phyloP scores from a whole-genome alignment of 371 early-diverging fungal genomes.

The Sanchytrium tribonematis region DNA sequence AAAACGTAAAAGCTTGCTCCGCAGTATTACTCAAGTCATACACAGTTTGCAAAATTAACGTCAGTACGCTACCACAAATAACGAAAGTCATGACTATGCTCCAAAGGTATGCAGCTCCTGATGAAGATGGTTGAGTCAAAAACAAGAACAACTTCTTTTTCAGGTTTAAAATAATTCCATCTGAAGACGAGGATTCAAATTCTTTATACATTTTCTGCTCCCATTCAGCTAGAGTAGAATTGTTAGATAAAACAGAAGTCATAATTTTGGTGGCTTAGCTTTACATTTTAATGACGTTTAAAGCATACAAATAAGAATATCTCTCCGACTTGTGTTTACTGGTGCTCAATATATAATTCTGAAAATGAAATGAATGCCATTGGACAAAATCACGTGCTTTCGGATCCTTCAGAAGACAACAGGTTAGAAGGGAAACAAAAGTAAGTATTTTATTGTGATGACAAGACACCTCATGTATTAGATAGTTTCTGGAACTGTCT shows the following conservation, averaged over 20 bases:
- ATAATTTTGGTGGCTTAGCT: not conserved
- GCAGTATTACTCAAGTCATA: not conserved
- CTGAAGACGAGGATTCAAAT: not conserved
- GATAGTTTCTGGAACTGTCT: too few species aligned
- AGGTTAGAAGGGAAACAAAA: too few species aligned
- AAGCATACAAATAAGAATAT: too few species aligned
- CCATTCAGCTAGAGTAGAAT: not conserved
- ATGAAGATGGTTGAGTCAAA: not conserved
- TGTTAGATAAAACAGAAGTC: not conserved
- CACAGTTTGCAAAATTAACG: not conserved
- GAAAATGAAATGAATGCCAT: too few species aligned
- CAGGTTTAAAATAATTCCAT: not conserved
- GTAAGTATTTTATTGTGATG: too few species aligned
- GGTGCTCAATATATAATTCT: too few species aligned
- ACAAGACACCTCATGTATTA: too few species aligned
- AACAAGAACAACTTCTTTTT: not conserved
- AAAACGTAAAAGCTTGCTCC: not conserved
- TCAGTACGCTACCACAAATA: not conserved
- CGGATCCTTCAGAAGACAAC: too few species aligned
- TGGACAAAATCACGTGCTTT: too few species aligned
- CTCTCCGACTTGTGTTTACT: too few species aligned
- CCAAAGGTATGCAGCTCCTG: not conserved
- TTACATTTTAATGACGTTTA: too few species aligned
- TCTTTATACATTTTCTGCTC: not conserved
- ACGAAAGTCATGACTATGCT: not conserved